These are phyloP conservation scores for Dryas octopetala DNA, from an alignment of 306 rosid species.

Conservation along the genomic window DNA sequence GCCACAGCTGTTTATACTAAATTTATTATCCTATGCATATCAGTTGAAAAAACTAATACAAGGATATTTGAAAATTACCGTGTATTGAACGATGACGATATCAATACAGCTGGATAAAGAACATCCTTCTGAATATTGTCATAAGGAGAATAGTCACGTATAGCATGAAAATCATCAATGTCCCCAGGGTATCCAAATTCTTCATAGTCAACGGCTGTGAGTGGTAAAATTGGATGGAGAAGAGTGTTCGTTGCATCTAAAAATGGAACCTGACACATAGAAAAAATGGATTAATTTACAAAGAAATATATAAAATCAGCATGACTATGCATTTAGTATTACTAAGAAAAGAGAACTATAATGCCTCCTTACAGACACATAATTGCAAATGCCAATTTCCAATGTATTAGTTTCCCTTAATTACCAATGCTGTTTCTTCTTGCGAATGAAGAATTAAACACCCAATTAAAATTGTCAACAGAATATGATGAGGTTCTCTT, in stretches of 20 bases:
- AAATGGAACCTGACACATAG: slow-evolving; percentile 76
- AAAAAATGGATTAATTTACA: slow-evolving; percentile 8
- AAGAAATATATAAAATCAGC: neutral
- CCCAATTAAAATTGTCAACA: neutral
- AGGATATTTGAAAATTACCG: slow-evolving; percentile 39
- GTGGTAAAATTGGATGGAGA: slow-evolving; percentile 78
- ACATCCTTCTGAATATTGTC: slow-evolving; percentile 80
- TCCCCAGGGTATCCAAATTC: slow-evolving; percentile 93
- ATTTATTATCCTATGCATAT: neutral
- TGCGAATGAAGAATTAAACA: too few species aligned
- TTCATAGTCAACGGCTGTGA: slow-evolving; percentile 66
- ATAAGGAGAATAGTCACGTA: slow-evolving; percentile 78
- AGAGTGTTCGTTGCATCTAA: slow-evolving; percentile 84
- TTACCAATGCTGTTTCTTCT: neutral
- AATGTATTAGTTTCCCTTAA: neutral
- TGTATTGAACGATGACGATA: slow-evolving; percentile 79
- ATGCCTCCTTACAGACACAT: neutral
- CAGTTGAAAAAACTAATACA: neutral
- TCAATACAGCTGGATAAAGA: slow-evolving; percentile 70
- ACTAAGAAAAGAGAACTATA: neutral
- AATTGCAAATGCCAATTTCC: neutral
- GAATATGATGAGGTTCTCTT: neutral
- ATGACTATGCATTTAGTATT: neutral
- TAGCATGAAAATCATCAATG: slow-evolving; percentile 74
- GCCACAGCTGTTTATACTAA: neutral